Evolutionary conservation across 495 filamentous ascomycete genomes (phyloP), one percentile per base, ranked within the genome.

Genomic region (Lophium mytilinum): DNA sequence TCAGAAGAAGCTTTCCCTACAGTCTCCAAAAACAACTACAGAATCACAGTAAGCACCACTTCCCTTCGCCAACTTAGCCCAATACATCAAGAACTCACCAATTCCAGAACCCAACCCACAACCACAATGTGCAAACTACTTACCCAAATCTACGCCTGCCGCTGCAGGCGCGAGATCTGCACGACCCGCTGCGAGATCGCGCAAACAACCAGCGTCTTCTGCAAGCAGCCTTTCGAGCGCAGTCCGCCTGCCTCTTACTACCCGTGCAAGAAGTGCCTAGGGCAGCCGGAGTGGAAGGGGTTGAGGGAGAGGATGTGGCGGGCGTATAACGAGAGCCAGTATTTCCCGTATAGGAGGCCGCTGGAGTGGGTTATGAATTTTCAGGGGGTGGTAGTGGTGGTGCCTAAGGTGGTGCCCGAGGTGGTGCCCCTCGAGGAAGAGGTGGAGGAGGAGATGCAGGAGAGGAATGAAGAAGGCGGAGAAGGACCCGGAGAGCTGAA

Each of bases 91-190:
- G 17, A 18, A 14, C 40, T 18, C 40, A 42, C 40, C 17, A 42
- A 2, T n/a, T 42, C 40, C 17, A 42, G 14, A 42, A 1, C 40
- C 17, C 40, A n/a, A 8, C 2, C 14, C 4, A 42, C 40, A 2
- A n/a, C 12, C 34, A 39, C 21, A 52, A 61, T 61, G 58, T 61
- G 58, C 40, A 18, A 56, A 7, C 46, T 45, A 3, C 53, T 61
- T 34, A 8, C 52, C 37, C 58, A 61, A 52, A 17, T 35, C 34
- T 56, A 56, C 53, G 21, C 35, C 47, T 61, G 58, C 46, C 45
- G 40, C 9, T 39, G 52, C 58, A 41, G 18, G 14, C 56, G 53
- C 24, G 14, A n/a, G 15, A 46, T 56, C 11, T 56, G 48, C 52
- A 52, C 34, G 6, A 61, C 58, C 3, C 58, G 52, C 10, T 56